A percentile compares a stretch with the other conserved stretches of the same genome.
Conservation (phyloP, 1,139 yeast species). For the Yamadazyma atlantica region DNA sequence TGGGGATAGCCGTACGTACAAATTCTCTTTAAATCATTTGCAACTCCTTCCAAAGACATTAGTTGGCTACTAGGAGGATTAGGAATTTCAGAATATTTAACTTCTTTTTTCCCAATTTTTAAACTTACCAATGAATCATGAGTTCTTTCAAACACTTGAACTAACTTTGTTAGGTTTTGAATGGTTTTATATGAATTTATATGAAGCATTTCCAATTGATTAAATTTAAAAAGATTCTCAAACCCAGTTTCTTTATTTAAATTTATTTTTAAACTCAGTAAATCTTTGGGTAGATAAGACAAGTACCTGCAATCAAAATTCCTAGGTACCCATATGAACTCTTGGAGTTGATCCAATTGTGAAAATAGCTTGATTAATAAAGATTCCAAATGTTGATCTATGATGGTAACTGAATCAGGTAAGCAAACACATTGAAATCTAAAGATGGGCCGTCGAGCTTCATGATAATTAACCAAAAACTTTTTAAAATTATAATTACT, state of each 20-base stretch:
- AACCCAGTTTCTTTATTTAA: neutral
- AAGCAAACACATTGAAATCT: conserved; percentile 26
- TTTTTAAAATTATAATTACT: conserved; percentile 34
- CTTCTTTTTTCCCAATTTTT: neutral
- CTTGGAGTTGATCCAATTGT: conserved; percentile 39
- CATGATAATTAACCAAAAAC: conserved; percentile 20
- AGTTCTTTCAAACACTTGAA: neutral
- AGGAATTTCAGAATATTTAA: neutral
- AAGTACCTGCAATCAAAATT: conserved; percentile 32
- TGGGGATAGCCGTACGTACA: conserved; percentile 6
- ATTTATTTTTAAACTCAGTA: conserved; percentile 1
- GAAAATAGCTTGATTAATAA: conserved; percentile 59
- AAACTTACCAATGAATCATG: neutral
- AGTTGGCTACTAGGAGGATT: neutral
- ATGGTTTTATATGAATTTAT: neutral
- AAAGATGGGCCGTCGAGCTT: conserved; percentile 7
- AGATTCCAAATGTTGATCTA: conserved; percentile 32
- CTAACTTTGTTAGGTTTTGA: neutral
- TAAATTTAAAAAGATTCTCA: neutral
- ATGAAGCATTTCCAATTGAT: neutral
- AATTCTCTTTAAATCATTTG: neutral
- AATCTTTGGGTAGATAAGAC: conserved; percentile 10
- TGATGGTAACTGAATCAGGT: conserved; percentile 37
- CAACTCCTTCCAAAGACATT: neutral
- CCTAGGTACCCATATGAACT: conserved; percentile 34